These are phyloP conservation scores for Ceratocystis cacaofunesta DNA, from an alignment of 2,329 filamentous ascomycete species.

Conservation along the genomic window DNA sequence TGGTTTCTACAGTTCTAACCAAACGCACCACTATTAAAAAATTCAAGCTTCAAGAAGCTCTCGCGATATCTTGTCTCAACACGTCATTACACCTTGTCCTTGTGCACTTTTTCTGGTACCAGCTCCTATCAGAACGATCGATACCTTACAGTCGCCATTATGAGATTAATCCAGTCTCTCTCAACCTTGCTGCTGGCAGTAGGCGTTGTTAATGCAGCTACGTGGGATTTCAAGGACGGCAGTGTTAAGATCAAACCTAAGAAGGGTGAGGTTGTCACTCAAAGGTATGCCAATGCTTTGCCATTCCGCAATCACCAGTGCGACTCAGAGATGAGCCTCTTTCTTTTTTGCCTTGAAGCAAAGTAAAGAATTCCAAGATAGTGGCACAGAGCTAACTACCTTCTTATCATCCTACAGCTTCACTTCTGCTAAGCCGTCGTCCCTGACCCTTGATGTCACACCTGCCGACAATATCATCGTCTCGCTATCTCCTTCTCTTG, in stretches of 20 bases:
- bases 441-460: constrained; percentile 50
- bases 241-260: constrained; percentile 51
- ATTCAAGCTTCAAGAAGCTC: constrained; percentile 1
- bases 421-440: constrained; percentile 28
- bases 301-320: too few species aligned
- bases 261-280: constrained; percentile 46
- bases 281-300: constrained; percentile 40
- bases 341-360: too few species aligned
- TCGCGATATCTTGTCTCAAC: constrained; percentile 3
- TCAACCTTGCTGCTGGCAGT: constrained; percentile 33
- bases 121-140: neutral
- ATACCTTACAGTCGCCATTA: neutral
- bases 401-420: constrained; percentile 34
- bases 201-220: constrained; percentile 36
- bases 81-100: neutral
- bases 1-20: constrained; percentile 4
- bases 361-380: neutral
- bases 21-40: neutral
- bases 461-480: constrained; percentile 65
- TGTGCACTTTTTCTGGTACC: constrained; percentile 16
- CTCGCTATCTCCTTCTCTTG: constrained; percentile 65
- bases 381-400: neutral
- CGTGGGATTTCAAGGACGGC: constrained; percentile 63
- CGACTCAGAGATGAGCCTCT: too few species aligned
- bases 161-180: constrained; percentile 20